phyloP scores from a whole-genome alignment of 441 rosid genomes.

The Syzygium malaccense region DNA sequence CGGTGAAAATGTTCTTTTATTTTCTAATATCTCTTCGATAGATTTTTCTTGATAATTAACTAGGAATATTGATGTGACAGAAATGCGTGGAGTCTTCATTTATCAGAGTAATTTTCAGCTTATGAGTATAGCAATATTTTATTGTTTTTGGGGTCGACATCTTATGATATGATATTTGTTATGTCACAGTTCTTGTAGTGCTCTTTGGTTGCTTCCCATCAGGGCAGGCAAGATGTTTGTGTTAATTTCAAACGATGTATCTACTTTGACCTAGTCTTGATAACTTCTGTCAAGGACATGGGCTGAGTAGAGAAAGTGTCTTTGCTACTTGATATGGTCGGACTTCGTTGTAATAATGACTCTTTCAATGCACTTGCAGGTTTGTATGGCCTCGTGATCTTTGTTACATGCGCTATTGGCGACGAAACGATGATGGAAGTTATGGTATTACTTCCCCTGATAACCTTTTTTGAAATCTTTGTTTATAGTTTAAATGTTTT shows the following conservation, averaged over 20 bases:
- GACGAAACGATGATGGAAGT: conserved; percentile 96
- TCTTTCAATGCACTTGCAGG: conserved; percentile 37
- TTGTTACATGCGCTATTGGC: conserved; percentile 99
- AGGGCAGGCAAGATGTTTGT: background rate
- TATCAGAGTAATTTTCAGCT: background rate
- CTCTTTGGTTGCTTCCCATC: background rate
- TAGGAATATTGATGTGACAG: background rate
- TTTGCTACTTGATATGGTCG: background rate
- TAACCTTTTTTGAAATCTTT: conserved; percentile 5
- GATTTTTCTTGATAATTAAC: background rate
- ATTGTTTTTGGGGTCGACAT: background rate
- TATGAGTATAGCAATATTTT: background rate
- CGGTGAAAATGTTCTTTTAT: background rate
- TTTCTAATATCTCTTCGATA: background rate
- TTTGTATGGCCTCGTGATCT: conserved; percentile 99
- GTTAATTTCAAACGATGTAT: background rate
- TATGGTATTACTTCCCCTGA: conserved; percentile 48
- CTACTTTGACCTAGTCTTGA: background rate
- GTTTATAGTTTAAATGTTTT: background rate
- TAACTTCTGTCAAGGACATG: background rate
- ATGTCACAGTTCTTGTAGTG: background rate
- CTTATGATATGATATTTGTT: background rate
- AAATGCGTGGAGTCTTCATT: background rate
- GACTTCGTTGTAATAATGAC: background rate
- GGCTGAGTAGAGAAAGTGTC: background rate